These are phyloP conservation scores for Trichophyton benhamiae DNA, from an alignment of 2,329 filamentous ascomycete genomes.

Conservation along the genomic window DNA sequence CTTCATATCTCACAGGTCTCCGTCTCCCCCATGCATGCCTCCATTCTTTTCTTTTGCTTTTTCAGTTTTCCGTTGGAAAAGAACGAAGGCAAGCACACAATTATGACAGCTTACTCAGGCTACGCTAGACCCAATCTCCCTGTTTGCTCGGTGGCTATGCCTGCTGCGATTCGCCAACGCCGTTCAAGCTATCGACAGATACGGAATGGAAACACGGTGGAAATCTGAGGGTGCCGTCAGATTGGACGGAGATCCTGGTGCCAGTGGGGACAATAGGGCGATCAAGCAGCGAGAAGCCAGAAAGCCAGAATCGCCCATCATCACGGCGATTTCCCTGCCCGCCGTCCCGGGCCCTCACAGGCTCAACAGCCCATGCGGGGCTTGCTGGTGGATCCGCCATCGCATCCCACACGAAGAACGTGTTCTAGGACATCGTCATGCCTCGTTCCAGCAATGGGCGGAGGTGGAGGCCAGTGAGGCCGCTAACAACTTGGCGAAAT, in stretches of 20 bases:
- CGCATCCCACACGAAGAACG: neutral
- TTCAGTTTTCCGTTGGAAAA: neutral
- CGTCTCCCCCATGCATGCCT: neutral
- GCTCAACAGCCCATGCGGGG: neutral
- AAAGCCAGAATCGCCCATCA: neutral
- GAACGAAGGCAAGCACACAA: neutral
- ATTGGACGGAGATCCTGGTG: slow-evolving; percentile 1
- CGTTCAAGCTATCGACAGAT: neutral
- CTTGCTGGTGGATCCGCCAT: neutral
- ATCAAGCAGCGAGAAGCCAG: neutral
- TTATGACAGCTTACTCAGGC: neutral
- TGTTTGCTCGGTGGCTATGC: neutral
- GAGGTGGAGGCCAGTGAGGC: neutral
- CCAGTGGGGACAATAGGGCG: neutral
- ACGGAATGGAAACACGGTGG: neutral
- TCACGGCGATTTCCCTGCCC: neutral
- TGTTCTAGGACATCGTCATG: neutral
- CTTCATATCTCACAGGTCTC: neutral
- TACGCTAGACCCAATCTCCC: neutral
- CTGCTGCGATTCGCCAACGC: neutral
- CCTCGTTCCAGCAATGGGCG: neutral
- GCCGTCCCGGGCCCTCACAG: neutral
- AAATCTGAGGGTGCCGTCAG: neutral
- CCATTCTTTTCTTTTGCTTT: neutral
- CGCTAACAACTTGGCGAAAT: slow-evolving; percentile 1